A percentile compares a stretch with the other conserved stretches of the same genome.
These are phyloP conservation scores for Cylindrotheca fusiformis DNA, from an alignment of 108 stramenopile genomes.

Conservation along the genomic window DNA sequence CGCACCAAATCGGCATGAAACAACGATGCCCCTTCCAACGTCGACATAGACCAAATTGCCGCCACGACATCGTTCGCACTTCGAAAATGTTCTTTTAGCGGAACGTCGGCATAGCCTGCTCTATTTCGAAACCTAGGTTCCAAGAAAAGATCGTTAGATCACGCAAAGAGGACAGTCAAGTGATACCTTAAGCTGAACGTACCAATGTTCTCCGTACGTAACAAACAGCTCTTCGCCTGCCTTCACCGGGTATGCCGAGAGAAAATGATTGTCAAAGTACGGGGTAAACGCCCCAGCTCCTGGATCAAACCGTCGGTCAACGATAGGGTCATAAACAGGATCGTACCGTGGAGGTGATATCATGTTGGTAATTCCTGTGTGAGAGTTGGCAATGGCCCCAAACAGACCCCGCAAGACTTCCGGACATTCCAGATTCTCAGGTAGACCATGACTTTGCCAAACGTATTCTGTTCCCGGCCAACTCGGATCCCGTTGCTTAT, in stretches of 20 bases:
- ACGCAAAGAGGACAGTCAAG: neutral
- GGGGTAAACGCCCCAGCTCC: slow-evolving; percentile 42
- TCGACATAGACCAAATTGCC: slow-evolving; percentile 7
- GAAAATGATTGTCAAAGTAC: slow-evolving; percentile 10
- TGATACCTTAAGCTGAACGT: slow-evolving; percentile 1
- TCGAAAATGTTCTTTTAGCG: slow-evolving; percentile 8
- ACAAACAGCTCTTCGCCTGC: slow-evolving; percentile 54
- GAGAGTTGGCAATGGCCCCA: slow-evolving; percentile 57
- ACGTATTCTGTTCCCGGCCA: slow-evolving; percentile 25
- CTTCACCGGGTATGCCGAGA: slow-evolving; percentile 10
- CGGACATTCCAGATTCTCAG: slow-evolving; percentile 5
- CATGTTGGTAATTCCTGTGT: slow-evolving; percentile 45
- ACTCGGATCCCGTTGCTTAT: neutral
- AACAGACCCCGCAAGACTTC: neutral
- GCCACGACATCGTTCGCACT: slow-evolving; percentile 7
- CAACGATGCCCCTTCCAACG: slow-evolving; percentile 1
- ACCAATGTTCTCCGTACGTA: slow-evolving; percentile 20
- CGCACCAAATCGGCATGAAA: neutral
- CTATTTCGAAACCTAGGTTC: slow-evolving; percentile 5
- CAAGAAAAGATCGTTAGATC: neutral
- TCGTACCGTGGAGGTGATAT: neutral
- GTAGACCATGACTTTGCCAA: slow-evolving; percentile 9
- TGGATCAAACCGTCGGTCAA: slow-evolving; percentile 46
- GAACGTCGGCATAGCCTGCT: slow-evolving; percentile 12
- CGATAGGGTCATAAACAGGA: slow-evolving; percentile 8